Evolutionary conservation across 139 green algal genomes (phyloP), one percentile per base, ranked within the genome.

Genomic region (Ettlia oleoabundans): DNA sequence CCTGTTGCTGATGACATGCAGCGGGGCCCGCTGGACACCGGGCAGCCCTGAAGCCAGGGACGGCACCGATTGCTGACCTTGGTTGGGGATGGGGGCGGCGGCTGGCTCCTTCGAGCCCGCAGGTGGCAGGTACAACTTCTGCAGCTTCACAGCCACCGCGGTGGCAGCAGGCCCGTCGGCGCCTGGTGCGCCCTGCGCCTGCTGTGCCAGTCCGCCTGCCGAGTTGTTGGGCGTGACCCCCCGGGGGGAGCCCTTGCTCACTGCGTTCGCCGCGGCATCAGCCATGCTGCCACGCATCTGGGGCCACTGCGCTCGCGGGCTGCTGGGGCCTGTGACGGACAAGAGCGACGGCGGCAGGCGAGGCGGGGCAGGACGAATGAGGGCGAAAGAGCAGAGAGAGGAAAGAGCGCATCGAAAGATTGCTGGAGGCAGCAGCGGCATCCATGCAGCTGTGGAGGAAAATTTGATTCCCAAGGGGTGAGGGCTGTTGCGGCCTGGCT

Each of bases 281-380:
- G 76, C 76, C 24, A 52, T 24, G 28, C 35, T 73, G 61, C 61
- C 61, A 61, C 76, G 76, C 61, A 42, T 35, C 13, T 63, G 40
- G 24, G 73, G 53, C 73, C 73, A 80, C 35, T 47, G 28, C 26
- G 53, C 33, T 1, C 73, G 73, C 2, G 73, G 73, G 73, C 73
- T 80, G 73, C 52, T 69, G 73, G 73, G 73, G 53, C 73, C 73
- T 80, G 73, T 26, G n/a, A n/a, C n/a, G n/a, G n/a, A n/a, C n/a
- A n/a, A n/a, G n/a, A n/a, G n/a, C 47, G 47, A 10, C 47, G 47
- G 47, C 47, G 47, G 15, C 47, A 58, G 47, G 47, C 47, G 47
- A 58, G 47, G n/a, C n/a, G n/a, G n/a, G n/a, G n/a, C n/a, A n/a
- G n/a, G n/a, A n/a, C n/a, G n/a, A n/a, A n/a, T n/a, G n/a, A n/a